Percentiles rank a stretch among this genome's conserved stretches.
These are phyloP conservation scores for barley (Hordeum vulgare) DNA, from an alignment of 176 grass and related monocot species.

Conservation along the genomic window DNA sequence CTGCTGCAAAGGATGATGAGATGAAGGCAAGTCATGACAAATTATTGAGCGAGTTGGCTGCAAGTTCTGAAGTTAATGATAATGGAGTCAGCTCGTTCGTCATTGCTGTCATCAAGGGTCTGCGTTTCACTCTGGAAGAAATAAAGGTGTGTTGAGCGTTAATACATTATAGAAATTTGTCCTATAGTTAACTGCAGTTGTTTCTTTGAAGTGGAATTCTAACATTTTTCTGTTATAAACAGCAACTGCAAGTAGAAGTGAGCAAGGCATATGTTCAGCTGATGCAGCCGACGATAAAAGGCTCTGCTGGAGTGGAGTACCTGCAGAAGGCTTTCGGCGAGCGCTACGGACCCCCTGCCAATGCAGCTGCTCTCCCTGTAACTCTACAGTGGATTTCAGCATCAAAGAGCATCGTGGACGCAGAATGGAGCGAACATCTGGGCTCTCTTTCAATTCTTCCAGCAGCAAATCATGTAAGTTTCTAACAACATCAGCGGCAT, in stretches of 20 bases:
- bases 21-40: constrained; percentile 68
- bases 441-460: constrained; percentile 42
- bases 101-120: constrained; percentile 62
- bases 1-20: constrained; percentile 65
- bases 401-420: constrained; percentile 23
- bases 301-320: constrained; percentile 76
- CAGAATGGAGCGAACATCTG: constrained; percentile 70
- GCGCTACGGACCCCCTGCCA: constrained; percentile 48
- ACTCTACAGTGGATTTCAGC: constrained; percentile 52
- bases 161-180: neutral
- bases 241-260: constrained; percentile 78
- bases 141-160: constrained; percentile 54
- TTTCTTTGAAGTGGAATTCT: neutral
- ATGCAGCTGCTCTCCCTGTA: constrained; percentile 42
- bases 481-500: neutral
- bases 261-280: constrained; percentile 73
- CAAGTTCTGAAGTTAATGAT: constrained; percentile 43
- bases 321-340: constrained; percentile 85
- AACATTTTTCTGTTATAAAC: constrained; percentile 20
- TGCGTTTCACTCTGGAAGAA: constrained; percentile 86
- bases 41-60: constrained; percentile 58
- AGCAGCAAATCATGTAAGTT: constrained; percentile 42
- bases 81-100: constrained; percentile 53
- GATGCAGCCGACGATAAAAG: constrained; percentile 74
- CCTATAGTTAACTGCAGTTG: neutral